phyloP scores from a whole-genome alignment of 176 grass and related monocot species.

The Themeda triandra region DNA sequence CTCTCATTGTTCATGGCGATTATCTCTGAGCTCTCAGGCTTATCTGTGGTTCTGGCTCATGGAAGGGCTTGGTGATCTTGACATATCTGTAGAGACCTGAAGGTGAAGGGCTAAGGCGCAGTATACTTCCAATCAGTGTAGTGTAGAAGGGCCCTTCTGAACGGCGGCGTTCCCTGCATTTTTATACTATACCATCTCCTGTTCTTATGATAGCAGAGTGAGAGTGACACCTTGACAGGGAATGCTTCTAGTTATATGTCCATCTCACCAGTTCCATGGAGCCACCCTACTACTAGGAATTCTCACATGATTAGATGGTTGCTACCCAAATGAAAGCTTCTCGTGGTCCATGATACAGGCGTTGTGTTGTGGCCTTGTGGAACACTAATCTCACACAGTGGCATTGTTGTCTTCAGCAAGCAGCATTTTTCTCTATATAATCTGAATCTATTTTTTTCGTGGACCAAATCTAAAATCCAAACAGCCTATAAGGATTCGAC shows the following conservation, averaged over 20 bases:
- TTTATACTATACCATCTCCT: not conserved
- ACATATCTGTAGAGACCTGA: not conserved
- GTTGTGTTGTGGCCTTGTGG: not conserved
- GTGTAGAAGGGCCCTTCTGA: not conserved
- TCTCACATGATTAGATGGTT: conserved; percentile 2
- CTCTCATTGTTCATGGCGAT: conserved; percentile 19
- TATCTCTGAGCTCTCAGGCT: not conserved
- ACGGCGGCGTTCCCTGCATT: not conserved
- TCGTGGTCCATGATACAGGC: not conserved
- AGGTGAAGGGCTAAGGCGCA: not conserved
- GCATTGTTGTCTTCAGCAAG: not conserved
- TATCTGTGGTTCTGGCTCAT: not conserved
- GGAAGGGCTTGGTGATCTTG: not conserved
- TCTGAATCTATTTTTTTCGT: not conserved
- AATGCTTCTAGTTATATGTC: conserved; percentile 3
- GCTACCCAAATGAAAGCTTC: not conserved
- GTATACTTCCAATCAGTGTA: not conserved
- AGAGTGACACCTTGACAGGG: not conserved
- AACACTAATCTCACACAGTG: not conserved
- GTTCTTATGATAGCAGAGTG: not conserved
- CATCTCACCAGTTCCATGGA: conserved; percentile 25
- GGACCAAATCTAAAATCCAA: not conserved
- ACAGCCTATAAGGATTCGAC: not conserved
- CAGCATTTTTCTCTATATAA: not conserved
- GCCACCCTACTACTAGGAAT: not conserved